Conservation (phyloP, 2,329 filamentous ascomycete genomes). For the Calycina herbarum region DNA sequence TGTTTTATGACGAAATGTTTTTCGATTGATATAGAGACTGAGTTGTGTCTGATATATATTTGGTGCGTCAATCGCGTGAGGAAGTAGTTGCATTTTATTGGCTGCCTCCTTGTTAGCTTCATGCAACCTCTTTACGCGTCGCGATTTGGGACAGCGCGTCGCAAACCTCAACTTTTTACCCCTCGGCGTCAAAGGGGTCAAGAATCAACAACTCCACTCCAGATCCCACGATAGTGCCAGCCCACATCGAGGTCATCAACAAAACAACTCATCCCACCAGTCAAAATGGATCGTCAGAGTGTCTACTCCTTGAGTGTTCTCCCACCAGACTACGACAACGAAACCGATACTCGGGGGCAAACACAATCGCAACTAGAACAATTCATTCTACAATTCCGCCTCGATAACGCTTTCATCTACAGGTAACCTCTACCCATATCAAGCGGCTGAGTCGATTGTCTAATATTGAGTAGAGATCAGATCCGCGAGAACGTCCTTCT, state of each 20-base stretch:
- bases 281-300: constrained; percentile 79
- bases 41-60: no score
- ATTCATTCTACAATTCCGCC: constrained; percentile 90
- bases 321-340: constrained; percentile 63
- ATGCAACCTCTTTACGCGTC: constrained; percentile 1
- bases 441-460: not conserved
- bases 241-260: not conserved
- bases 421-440: constrained; percentile 53
- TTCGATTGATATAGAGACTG: no score
- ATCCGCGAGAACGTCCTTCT: constrained; percentile 91
- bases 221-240: not conserved
- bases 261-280: not conserved
- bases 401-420: constrained; percentile 95
- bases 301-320: constrained; percentile 85
- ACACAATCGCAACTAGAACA: constrained; percentile 79
- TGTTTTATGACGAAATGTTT: no score
- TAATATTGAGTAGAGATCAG: constrained; percentile 69
- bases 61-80: no score
- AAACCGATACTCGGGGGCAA: constrained; percentile 64
- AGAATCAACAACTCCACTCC: constrained; percentile 2
- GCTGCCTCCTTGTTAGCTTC: not conserved
- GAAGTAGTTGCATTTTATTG: no score
- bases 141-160: not conserved
- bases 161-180: constrained; percentile 4
- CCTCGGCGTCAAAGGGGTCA: not conserved